Conservation (phyloP, 2,329 filamentous ascomycete species). For the Epichloe coenophiala region DNA sequence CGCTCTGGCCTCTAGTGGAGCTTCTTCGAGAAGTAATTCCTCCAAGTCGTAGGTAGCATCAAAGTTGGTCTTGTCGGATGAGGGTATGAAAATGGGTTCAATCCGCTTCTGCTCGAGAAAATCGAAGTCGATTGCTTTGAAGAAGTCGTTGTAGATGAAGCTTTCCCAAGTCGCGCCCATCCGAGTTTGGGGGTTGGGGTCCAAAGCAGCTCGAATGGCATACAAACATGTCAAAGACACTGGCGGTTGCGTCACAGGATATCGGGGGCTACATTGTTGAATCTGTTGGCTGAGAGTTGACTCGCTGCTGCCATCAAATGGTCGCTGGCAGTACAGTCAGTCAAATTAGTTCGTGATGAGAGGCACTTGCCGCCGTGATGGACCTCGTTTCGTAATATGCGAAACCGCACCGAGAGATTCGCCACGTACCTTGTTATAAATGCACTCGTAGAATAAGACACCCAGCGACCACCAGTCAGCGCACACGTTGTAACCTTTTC, state of each 20-base stretch:
- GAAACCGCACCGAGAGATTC: neutral
- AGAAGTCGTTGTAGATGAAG: constrained; percentile 83
- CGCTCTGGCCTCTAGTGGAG: constrained; percentile 82
- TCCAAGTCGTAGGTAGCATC: constrained; percentile 97
- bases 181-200: constrained; percentile 64
- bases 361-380: neutral
- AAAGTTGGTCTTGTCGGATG: constrained; percentile 96
- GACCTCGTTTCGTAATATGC: neutral
- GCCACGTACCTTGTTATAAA: constrained; percentile 78
- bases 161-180: constrained; percentile 80
- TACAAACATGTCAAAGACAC: constrained; percentile 82
- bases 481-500: constrained; percentile 75
- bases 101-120: constrained; percentile 76
- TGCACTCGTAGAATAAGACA: constrained; percentile 98
- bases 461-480: constrained; percentile 99
- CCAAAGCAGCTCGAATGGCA: constrained; percentile 71
- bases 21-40: constrained; percentile 85
- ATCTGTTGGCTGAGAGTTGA: constrained; percentile 69
- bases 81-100: constrained; percentile 82
- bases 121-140: constrained; percentile 71
- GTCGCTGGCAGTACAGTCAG: constrained; percentile 45
- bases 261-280: constrained; percentile 68
- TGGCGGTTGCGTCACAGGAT: constrained; percentile 81
- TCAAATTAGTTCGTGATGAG: neutral
- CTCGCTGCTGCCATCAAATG: constrained; percentile 84